Conservation (phyloP, 108 stramenopile genomes). For the Stephanodiscus triporus region DNA sequence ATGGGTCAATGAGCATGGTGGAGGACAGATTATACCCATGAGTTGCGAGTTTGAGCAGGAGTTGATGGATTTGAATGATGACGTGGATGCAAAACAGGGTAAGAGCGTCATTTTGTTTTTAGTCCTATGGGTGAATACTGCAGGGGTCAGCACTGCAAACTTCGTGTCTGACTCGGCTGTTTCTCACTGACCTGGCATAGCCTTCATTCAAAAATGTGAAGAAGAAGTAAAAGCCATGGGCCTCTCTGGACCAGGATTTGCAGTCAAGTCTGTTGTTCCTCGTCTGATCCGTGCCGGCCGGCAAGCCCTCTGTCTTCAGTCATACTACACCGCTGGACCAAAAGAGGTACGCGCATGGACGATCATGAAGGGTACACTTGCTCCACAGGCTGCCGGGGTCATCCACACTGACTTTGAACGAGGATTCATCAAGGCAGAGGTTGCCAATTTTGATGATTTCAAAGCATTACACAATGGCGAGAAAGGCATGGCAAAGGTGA, state of each 20-base stretch:
- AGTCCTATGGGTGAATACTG: no score
- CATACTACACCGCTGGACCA: slow-evolving; percentile 98
- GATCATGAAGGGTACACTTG: slow-evolving; percentile 90
- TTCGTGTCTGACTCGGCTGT: slow-evolving; percentile 7
- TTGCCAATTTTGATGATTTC: slow-evolving; percentile 95
- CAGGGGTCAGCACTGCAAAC: not conserved
- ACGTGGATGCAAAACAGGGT: slow-evolving; percentile 74
- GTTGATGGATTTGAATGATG: slow-evolving; percentile 75
- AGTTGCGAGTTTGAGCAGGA: slow-evolving; percentile 98
- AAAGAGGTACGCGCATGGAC: slow-evolving; percentile 99
- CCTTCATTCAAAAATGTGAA: slow-evolving; percentile 80
- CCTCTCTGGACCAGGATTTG: slow-evolving; percentile 85
- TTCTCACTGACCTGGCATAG: slow-evolving; percentile 34
- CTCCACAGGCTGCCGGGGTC: slow-evolving; percentile 97
- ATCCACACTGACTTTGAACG: slow-evolving; percentile 99
- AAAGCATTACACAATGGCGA: slow-evolving; percentile 91
- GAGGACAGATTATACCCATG: slow-evolving; percentile 97
- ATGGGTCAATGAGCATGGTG: slow-evolving; percentile 96
- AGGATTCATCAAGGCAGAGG: slow-evolving; percentile 99
- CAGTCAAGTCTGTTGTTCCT: slow-evolving; percentile 89
- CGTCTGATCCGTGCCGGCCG: slow-evolving; percentile 97
- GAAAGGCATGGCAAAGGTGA: slow-evolving; percentile 94
- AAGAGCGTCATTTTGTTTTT: no score
- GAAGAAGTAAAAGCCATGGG: slow-evolving; percentile 84
- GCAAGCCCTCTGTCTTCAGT: slow-evolving; percentile 93